phyloP scores from a whole-genome alignment of 2,329 filamentous ascomycete species.

The Aureobasidium sp. region DNA sequence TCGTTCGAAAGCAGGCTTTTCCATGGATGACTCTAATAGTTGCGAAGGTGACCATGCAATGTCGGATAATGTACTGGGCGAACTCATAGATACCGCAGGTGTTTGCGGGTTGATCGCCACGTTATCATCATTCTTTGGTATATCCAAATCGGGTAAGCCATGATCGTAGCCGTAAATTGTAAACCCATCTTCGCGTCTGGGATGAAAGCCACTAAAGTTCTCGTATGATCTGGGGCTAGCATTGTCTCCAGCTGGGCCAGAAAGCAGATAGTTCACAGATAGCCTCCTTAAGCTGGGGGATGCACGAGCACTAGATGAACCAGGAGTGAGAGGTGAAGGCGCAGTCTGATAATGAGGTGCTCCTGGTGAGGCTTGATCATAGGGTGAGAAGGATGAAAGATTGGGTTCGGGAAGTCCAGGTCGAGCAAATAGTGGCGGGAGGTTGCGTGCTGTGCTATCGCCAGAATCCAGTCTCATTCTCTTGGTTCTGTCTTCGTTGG shows the following conservation, averaged over 20 bases:
- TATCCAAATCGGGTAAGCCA: constrained; percentile 61
- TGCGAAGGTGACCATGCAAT: constrained; percentile 3
- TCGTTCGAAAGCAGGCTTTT: constrained; percentile 47
- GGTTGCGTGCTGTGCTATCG: constrained; percentile 16
- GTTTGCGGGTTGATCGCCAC: constrained; percentile 48
- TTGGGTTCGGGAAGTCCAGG: constrained; percentile 20
- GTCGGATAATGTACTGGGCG: not conserved
- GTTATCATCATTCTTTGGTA: constrained; percentile 63
- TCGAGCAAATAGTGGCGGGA: constrained; percentile 23
- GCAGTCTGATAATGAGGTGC: constrained; percentile 27
- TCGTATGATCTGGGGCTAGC: not conserved
- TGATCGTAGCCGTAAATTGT: constrained; percentile 63
- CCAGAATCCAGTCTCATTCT: constrained; percentile 27
- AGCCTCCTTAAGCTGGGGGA: constrained; percentile 46
- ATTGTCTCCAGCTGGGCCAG: constrained; percentile 39
- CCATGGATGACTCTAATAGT: not conserved
- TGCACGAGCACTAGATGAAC: constrained; percentile 32
- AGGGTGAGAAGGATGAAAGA: not conserved
- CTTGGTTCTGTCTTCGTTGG: constrained; percentile 30
- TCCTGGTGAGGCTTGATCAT: constrained; percentile 33
- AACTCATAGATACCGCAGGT: constrained; percentile 3
- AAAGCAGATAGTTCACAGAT: constrained; percentile 60
- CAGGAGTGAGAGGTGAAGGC: constrained; percentile 39
- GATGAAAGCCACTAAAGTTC: not conserved
- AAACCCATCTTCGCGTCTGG: constrained; percentile 17